Evolutionary conservation across 1,284 basidiomycete species (phyloP).

Genomic region (Fomitopsis schrenkii): DNA sequence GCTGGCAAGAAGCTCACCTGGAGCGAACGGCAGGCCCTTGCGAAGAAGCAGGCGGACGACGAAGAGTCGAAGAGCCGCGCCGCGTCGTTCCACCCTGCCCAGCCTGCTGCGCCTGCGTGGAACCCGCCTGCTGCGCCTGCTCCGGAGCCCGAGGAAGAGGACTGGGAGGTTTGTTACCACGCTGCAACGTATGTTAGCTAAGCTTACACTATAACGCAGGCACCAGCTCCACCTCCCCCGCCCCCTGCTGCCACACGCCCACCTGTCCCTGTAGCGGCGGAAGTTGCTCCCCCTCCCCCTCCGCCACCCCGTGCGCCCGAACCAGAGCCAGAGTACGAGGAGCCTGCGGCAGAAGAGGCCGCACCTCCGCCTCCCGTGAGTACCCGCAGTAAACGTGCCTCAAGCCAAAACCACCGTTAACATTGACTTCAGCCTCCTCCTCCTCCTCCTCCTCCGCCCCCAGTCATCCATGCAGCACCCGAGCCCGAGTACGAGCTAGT

Average conservation of each 20-base stretch:
- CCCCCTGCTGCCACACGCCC: constrained; percentile 30
- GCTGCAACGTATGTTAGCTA: no score
- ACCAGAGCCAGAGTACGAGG: constrained; percentile 10
- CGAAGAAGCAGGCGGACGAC: constrained; percentile 81
- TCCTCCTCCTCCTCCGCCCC: constrained; percentile 24
- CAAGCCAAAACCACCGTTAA: background rate
- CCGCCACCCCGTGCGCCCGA: constrained; percentile 29
- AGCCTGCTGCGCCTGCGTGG: constrained; percentile 26
- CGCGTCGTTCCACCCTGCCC: constrained; percentile 38
- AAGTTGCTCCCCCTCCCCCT: constrained; percentile 34
- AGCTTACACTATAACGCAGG: constrained; percentile 8
- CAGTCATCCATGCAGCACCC: constrained; percentile 34
- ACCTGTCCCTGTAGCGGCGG: constrained; percentile 25
- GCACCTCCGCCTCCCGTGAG: constrained; percentile 13
- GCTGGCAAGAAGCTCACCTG: constrained; percentile 79
- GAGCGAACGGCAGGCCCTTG: constrained; percentile 84
- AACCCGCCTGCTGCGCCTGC: constrained; percentile 29
- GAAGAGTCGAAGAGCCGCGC: constrained; percentile 70
- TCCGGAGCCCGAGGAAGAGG: constrained; percentile 27
- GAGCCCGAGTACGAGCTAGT: constrained; percentile 41
- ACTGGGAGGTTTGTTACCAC: background rate
- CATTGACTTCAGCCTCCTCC: constrained; percentile 5
- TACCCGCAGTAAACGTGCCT: background rate
- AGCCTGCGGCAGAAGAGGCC: constrained; percentile 20
- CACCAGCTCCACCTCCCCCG: constrained; percentile 34